Percentiles rank a stretch among this genome's conserved stretches.
Conservation (phyloP, 371 early-diverging fungal species). For the Mortierella sp. region DNA sequence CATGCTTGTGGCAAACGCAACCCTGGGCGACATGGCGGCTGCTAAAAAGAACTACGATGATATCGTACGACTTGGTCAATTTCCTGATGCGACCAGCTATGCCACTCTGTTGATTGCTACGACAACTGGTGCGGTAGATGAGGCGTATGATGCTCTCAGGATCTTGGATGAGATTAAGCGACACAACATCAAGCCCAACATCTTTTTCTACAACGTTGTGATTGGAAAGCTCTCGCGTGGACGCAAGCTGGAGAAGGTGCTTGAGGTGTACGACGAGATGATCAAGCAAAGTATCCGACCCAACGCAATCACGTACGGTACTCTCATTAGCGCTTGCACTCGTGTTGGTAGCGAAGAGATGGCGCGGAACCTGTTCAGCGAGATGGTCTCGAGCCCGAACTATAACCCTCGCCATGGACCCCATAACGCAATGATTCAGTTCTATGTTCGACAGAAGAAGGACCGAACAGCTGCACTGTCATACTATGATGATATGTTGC, state of each 20-base stretch:
- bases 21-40: slow-evolving; percentile 41
- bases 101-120: slow-evolving; percentile 60
- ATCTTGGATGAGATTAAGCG: slow-evolving; percentile 67
- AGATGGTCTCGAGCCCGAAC: slow-evolving; percentile 59
- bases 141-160: slow-evolving; percentile 61
- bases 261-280: slow-evolving; percentile 68
- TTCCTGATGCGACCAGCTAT: slow-evolving; percentile 62
- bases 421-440: slow-evolving; percentile 72
- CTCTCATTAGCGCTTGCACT: slow-evolving; percentile 69
- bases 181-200: slow-evolving; percentile 63
- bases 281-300: slow-evolving; percentile 56
- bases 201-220: slow-evolving; percentile 71
- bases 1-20: slow-evolving; percentile 62
- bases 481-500: slow-evolving; percentile 59
- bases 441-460: slow-evolving; percentile 65
- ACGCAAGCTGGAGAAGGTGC: slow-evolving; percentile 62
- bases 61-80: slow-evolving; percentile 40
- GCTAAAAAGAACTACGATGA: slow-evolving; percentile 58
- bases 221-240: slow-evolving; percentile 69
- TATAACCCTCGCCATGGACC: slow-evolving; percentile 69
- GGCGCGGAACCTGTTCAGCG: slow-evolving; percentile 61
- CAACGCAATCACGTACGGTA: slow-evolving; percentile 69
- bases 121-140: slow-evolving; percentile 62
- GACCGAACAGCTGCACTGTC: slow-evolving; percentile 65
- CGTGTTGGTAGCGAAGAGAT: slow-evolving; percentile 62